Base-by-base conservation (phyloP, 1,284 basidiomycete genomes). In the Leccinum griseonigrum region DNA sequence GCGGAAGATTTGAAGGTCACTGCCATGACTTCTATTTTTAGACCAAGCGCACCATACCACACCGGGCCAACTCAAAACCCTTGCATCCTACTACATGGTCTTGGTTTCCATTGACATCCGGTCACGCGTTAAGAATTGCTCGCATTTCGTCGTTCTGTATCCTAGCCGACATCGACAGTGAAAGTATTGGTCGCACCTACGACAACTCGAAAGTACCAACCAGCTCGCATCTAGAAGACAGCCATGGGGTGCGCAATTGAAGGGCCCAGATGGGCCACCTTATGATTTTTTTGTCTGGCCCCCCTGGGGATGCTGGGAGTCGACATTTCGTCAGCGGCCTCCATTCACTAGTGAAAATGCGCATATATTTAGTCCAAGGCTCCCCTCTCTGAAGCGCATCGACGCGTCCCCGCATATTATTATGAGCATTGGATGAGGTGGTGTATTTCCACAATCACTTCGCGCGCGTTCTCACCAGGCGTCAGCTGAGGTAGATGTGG, bases 381-480 rank as follows among this genome's bases (percentile, higher is more conserved):
- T 64, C 74, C 34, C 62, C 70, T 63, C 67, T 75, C 34, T 74
- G 79, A 28, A 77, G 80, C 5, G 58, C 78, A 48, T 72, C 76
- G 36, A 73, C 72, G 29, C 48, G 78, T 78, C 1, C 69, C 96
- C 1, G 90, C 90, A 9, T 26, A 26, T 26, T 26, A 26, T 26
- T 76, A 85, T 8, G 26, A 7, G 81, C 81, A 2, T 96, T 96
- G 75, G 71, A 75, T 2, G 84, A 87, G 1, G 91, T 87, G 0
- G 82, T 91, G 5, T 76, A 71, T 51, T 34, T 40, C 22, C 54
- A 62, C 16, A n/a, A 14, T 11, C 3, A 7, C 31, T 63, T 59
- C 18, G 16, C 7, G 36, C 29, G 36, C 29, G 16, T 59, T 63
- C 43, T 53, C 48, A 62, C 26, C 14, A 31, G 29, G 7, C 2